Evolutionary conservation across 331 rosid species (phyloP), one percentile per base, ranked within the genome.

Genomic region (Erythrophleum ivorense): DNA sequence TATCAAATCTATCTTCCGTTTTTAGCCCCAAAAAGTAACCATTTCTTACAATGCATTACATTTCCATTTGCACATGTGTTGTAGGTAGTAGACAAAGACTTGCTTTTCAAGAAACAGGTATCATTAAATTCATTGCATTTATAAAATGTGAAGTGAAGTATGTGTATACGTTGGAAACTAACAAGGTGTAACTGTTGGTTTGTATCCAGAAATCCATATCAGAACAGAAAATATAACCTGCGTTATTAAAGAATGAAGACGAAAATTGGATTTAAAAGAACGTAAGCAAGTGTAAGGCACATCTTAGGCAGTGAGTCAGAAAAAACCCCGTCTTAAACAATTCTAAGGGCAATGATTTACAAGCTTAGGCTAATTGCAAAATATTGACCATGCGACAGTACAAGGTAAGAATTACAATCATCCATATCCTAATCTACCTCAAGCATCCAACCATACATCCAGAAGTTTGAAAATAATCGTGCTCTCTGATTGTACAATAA

Each of bases 21-120:
- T 40, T 67, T 3, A 40, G 52, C 33, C 52, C 2, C 3, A 67
- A 40, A 60, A 63, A 63, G 43, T 63, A 63, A 13, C 10, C 19
- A 33, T 63, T 63, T 63, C 43, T 63, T 14, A 33, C 68, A 29
- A 62, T 12, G 67, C 66, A 59, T 24, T 31, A 62, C 67, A 59
- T 21, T 36, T 36, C 40, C 38, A 24, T 59, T 33, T 3, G 65
- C 36, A 13, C 36, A 21, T 10, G 9, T 10, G 11, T 59, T 21
- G 65, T 2, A 59, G 65, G 15, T 21, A 6, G 15, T 1, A 59
- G 65, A 24, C 65, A 21, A 59, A 33, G 15, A 59, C 65, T 33
- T 59, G 4, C 9, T 58, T 36, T 21, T 40, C 53, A 8, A 12
- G 34, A 45, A 21, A 40, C 24, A 58, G 52, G 49, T 21, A 21